Base-by-base conservation (phyloP, 179 eudicot species). In the Amaranthus tricolor region DNA sequence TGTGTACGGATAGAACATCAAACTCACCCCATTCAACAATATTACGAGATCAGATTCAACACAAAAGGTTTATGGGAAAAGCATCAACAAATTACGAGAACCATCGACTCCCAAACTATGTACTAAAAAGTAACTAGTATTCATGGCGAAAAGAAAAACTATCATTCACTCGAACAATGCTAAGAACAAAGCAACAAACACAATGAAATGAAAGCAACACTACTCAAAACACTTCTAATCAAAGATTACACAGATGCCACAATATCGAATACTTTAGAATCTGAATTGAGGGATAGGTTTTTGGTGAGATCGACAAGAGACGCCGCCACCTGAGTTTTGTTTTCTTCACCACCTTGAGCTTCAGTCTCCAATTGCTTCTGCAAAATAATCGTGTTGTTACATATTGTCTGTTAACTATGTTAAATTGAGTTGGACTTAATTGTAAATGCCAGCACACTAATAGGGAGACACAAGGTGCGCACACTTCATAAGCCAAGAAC, bases 281-380 rank as follows among this genome's bases (percentile, higher is more conserved):
- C 71, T 14, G 88, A 68, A 77, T 77, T 78, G 55, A 91, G 80
- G n/a, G 94, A 82, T 47, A 91, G 88, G 63, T 88, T 86, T 52
- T 78, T 72, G 55, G 92, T 86, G 11, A 83, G 86, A 61, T 75
- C 62, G 51, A 88, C 70, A 58, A 91, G 79, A 20, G 89, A 78
- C 5, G 85, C 57, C 3, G 87, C n/a, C 15, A n/a, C 66, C 17
- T 75, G 57, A 49, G 72, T 45, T 11, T 75, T 63, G 62, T 64
- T 82, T 70, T 56, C 77, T 70, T 76, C 82, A 49, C 24, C 73
- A 40, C 57, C 54, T 68, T 24, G 79, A 40, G 65, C 81, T 20
- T 77, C 82, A 24, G 76, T 70, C 20, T 69, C 71, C n/a, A 54
- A n/a, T 45, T 72, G 76, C 71, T 67, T 75, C 87, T 84, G 84